These are phyloP conservation scores for Oryza longistaminata DNA, from an alignment of 176 grass and related monocot species.

Conservation along the genomic window DNA sequence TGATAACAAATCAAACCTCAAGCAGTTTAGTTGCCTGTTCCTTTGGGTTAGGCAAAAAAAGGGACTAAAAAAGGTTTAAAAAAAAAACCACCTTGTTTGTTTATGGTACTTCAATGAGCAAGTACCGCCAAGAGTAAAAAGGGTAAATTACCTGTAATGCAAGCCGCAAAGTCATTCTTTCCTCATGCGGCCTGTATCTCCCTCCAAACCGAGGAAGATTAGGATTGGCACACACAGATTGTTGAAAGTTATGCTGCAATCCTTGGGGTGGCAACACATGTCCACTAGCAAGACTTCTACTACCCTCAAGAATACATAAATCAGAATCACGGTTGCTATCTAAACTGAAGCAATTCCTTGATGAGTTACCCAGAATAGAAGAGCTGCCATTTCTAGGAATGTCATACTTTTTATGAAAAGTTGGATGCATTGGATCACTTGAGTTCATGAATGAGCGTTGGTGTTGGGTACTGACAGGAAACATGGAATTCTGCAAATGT, in stretches of 20 bases:
- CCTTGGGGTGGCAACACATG: conserved; percentile 29
- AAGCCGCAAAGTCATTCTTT: conserved; percentile 69
- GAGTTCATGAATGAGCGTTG: conserved; percentile 38
- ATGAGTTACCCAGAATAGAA: conserved; percentile 32
- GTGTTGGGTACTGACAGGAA: conserved; percentile 40
- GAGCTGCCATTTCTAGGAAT: conserved; percentile 35
- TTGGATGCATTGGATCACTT: conserved; percentile 32
- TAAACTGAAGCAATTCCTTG: conserved; percentile 44
- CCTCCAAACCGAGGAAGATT: conserved; percentile 51
- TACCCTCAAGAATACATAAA: conserved; percentile 60
- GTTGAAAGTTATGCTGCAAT: conserved; percentile 37
- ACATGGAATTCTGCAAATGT: conserved; percentile 48
- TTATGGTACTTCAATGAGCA: not conserved
- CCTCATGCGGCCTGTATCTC: conserved; percentile 62
- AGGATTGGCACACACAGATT: conserved; percentile 49
- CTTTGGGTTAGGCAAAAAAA: not conserved
- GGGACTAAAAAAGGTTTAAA: conserved; percentile 3
- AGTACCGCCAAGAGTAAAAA: not conserved
- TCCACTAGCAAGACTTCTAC: conserved; percentile 37
- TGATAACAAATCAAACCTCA: not conserved
- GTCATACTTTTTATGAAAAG: conserved; percentile 51
- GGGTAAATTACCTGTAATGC: conserved; percentile 71
- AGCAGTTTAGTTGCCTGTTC: not conserved
- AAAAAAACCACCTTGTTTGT: not conserved
- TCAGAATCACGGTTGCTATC: conserved; percentile 60